Conservation (phyloP, 2,329 filamentous ascomycete genomes). For the Tolypocladium endophyticum region DNA sequence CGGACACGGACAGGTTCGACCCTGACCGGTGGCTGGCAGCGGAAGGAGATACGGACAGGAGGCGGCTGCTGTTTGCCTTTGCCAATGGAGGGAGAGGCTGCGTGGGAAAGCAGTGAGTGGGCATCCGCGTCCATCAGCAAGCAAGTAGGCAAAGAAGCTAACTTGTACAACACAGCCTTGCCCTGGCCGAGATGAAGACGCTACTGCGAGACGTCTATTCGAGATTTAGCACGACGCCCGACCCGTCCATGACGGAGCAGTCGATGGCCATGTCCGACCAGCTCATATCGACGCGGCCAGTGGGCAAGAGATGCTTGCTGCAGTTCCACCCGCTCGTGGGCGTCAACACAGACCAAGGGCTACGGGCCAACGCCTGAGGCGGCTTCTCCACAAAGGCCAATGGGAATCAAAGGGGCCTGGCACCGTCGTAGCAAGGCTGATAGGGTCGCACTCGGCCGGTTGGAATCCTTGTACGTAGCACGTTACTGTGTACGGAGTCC, state of each 20-base stretch:
- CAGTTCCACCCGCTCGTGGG: constrained; percentile 27
- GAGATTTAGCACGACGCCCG: constrained; percentile 43
- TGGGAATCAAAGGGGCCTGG: not conserved
- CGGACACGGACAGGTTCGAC: constrained; percentile 64
- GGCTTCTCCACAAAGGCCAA: not conserved
- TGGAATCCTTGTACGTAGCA: too few relatives aligned
- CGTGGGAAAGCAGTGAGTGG: constrained; percentile 54
- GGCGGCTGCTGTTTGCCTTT: constrained; percentile 54
- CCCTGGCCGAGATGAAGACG: constrained; percentile 58
- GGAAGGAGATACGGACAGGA: constrained; percentile 62
- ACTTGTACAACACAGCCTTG: constrained; percentile 28
- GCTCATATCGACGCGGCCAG: constrained; percentile 54
- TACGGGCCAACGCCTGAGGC: not conserved
- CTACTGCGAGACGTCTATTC: constrained; percentile 53
- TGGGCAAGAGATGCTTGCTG: constrained; percentile 48
- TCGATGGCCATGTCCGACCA: constrained; percentile 58
- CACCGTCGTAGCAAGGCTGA: not conserved
- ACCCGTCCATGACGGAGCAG: constrained; percentile 39
- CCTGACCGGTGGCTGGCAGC: constrained; percentile 76
- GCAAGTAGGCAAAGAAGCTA: not conserved
- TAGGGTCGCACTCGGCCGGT: not conserved
- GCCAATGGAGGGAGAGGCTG: constrained; percentile 55
- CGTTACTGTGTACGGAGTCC: too few relatives aligned
- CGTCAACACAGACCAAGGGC: not conserved
- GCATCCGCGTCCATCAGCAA: not conserved